Evolutionary conservation across 2,329 filamentous ascomycete genomes (phyloP).

Genomic region (Colletotrichum viniferum): DNA sequence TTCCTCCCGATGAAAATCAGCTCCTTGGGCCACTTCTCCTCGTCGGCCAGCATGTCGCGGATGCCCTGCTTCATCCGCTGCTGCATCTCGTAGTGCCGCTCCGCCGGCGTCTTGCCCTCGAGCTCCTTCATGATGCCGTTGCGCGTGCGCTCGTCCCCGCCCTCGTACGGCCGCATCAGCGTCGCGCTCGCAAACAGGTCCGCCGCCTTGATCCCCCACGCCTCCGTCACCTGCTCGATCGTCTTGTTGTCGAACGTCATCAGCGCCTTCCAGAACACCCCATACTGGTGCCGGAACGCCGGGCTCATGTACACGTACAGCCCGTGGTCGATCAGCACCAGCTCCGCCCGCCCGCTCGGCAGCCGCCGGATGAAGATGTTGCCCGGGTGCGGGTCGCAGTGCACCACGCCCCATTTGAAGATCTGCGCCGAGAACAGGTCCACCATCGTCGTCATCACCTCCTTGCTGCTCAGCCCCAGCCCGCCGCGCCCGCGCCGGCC

Average conservation of each 20-base stretch:
- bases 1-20: constrained; percentile 92
- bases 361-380: constrained; percentile 95
- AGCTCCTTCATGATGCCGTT: constrained; percentile 69
- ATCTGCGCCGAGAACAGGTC: constrained; percentile 98
- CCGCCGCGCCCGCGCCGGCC: constrained; percentile 77
- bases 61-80: constrained; percentile 75
- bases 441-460: constrained; percentile 96
- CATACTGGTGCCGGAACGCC: constrained; percentile 84
- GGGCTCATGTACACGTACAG: constrained; percentile 92
- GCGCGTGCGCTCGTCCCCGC: constrained; percentile 73
- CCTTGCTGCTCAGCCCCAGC: constrained; percentile 79
- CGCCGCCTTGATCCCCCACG: constrained; percentile 88
- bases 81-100: constrained; percentile 91
- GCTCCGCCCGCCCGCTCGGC: constrained; percentile 80
- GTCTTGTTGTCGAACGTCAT: constrained; percentile 91
- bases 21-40: constrained; percentile 87
- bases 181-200: constrained; percentile 94
- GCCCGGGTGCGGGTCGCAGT: constrained; percentile 96
- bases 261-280: constrained; percentile 89
- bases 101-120: constrained; percentile 62
- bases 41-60: constrained; percentile 76
- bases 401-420: constrained; percentile 94
- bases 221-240: constrained; percentile 70
- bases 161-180: constrained; percentile 87
- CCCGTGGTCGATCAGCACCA: constrained; percentile 96